Evolutionary conservation across 352 stramenopile species (phyloP).

Genomic region (Blastocystis sp.): DNA sequence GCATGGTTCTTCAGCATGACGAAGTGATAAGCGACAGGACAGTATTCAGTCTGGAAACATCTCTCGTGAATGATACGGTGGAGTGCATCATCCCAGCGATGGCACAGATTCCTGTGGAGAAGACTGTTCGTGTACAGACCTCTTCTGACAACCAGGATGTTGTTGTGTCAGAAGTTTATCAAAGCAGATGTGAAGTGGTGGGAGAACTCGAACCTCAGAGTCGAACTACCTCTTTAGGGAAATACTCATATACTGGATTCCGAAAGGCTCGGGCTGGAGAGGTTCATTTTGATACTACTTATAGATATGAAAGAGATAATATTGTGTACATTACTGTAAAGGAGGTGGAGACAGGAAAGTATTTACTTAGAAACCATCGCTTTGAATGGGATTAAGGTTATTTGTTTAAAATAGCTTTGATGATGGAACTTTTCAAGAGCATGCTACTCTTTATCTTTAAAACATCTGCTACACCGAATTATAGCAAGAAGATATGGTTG

Average conservation of each 20-base stretch:
- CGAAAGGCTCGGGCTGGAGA: background rate
- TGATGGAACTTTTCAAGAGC: too few species aligned
- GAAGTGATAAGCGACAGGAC: background rate
- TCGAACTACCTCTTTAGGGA: background rate
- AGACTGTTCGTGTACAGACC: background rate
- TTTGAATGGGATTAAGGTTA: too few species aligned
- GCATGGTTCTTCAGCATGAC: background rate
- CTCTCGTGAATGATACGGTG: background rate
- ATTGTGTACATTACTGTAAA: conserved; percentile 5
- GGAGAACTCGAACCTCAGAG: background rate
- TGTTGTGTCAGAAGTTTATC: background rate
- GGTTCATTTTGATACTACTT: conserved; percentile 6
- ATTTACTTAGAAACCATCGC: too few species aligned
- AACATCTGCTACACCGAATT: too few species aligned
- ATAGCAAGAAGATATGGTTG: too few species aligned
- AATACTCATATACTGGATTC: background rate
- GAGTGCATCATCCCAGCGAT: background rate
- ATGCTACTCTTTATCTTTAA: too few species aligned
- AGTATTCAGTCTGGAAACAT: conserved; percentile 13
- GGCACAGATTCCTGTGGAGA: background rate
- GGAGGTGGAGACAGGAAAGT: background rate
- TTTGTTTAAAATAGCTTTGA: too few species aligned
- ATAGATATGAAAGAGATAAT: background rate
- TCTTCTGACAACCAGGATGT: background rate
- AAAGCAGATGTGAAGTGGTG: background rate